Percentiles rank a stretch among this genome's conserved stretches.
Conservation (phyloP, 306 rosid genomes). For the Lathyrus sativus region DNA sequence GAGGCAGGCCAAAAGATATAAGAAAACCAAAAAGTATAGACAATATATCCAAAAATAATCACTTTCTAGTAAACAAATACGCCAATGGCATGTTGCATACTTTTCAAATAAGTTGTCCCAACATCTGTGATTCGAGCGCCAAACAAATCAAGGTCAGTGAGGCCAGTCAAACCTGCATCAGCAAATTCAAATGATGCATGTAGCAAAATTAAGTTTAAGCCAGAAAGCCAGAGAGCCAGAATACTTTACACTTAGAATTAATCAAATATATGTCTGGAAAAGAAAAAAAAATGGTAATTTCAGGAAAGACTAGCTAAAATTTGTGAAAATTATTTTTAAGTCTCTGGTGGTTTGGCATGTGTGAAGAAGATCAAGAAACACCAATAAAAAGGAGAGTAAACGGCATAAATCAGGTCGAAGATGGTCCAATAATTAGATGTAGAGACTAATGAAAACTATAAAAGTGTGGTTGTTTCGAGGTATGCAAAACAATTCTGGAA, state of each 20-base stretch:
- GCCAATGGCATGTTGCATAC: conserved; percentile 51
- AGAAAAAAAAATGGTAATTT: conserved; percentile 9
- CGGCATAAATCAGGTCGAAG: background rate
- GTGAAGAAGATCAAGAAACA: background rate
- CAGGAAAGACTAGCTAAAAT: conserved; percentile 20
- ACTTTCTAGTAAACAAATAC: background rate
- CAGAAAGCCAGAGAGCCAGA: conserved; percentile 7
- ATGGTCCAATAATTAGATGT: background rate
- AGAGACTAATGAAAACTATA: conserved; percentile 1
- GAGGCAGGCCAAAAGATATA: background rate
- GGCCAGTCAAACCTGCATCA: conserved; percentile 78
- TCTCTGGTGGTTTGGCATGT: background rate
- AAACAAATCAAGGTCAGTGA: conserved; percentile 88
- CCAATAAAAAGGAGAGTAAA: background rate
- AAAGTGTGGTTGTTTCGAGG: background rate
- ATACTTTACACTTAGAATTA: background rate
- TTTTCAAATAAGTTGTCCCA: conserved; percentile 73
- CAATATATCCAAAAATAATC: conserved; percentile 17
- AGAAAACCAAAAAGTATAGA: conserved; percentile 28
- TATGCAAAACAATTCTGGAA: background rate
- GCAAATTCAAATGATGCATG: conserved; percentile 27
- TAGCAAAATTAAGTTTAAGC: conserved; percentile 26
- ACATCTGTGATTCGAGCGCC: conserved; percentile 88
- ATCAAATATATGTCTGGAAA: conserved; percentile 10
- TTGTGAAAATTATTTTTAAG: conserved; percentile 17